Base-by-base conservation (phyloP, 345 rosid genomes). In the Hypericum perforatum region DNA sequence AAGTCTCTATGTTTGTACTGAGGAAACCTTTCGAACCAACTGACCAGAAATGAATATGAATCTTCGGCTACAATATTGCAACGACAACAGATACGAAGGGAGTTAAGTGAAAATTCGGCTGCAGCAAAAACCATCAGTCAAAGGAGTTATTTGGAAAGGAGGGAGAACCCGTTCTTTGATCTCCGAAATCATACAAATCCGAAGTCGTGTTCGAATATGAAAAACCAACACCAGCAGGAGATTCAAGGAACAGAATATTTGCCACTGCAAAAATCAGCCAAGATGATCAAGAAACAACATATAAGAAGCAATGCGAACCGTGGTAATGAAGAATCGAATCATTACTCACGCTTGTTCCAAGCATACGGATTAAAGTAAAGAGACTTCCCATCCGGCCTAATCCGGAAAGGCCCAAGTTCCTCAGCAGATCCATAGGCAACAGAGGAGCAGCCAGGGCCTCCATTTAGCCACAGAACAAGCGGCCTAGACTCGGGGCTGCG, bases 211-310 rank as follows among this genome's bases (percentile, higher is more conserved):
- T 91, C 0, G 94, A 56, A 72, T 85, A 91, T 1, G 98, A 91
- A 72, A 87, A 91, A 7, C 98, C 98, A 59, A 91, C 96, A 68
- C 98, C 98, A 48, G 95, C 96, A 0, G 96, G 96, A 56, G 98
- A 91, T 57, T 91, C 98, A 47, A 91, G 90, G 63, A 91, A 91
- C 14, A 87, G 74, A 74, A 87, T 40, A 69, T 87, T 91, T 43
- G 95, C 98, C 82, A 91, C 96, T 91, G 68, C 55, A n/a, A 73
- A 54, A 45, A 44, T 8, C 57, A 63, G 32, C 32, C 32, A 22
- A 22, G n/a, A n/a, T n/a, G n/a, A n/a, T n/a, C n/a, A 22, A 22
- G 2, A 22, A 22, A 1, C 32, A 22, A 22, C 32, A 22, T 22
- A 1, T 22, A 22, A 22, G 32, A 22, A 22, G 4, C 32, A 22